phyloP scores from a whole-genome alignment of 768 basidiomycete genomes.

The Coprinellus micaceus region DNA sequence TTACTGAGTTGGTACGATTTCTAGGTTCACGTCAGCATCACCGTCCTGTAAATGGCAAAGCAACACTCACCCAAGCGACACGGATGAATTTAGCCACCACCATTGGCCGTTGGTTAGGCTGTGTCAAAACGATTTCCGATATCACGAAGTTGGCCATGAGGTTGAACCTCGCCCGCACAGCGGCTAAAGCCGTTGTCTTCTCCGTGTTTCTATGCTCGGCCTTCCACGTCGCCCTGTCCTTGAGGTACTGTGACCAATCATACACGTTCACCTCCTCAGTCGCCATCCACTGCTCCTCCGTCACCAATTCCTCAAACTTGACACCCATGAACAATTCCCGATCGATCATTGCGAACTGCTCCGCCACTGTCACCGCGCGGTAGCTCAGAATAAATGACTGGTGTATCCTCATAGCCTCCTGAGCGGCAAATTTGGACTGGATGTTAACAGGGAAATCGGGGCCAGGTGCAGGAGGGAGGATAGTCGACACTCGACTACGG shows the following conservation, averaged over 20 bases:
- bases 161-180: constrained; percentile 80
- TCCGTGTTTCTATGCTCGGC: constrained; percentile 52
- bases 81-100: constrained; percentile 80
- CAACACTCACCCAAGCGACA: constrained; percentile 69
- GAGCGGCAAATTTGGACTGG: constrained; percentile 32
- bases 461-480: constrained; percentile 18
- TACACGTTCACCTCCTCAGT: constrained; percentile 63
- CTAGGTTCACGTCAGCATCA: constrained; percentile 34
- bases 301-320: constrained; percentile 85
- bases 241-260: constrained; percentile 82
- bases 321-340: constrained; percentile 81
- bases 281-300: constrained; percentile 66
- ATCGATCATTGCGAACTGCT: constrained; percentile 86
- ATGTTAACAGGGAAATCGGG: constrained; percentile 20
- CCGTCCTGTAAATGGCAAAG: background rate
- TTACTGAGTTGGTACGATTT: constrained; percentile 78
- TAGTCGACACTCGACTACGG: constrained; percentile 48
- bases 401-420: constrained; percentile 43
- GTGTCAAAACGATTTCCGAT: constrained; percentile 78
- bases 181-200: constrained; percentile 69
- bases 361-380: constrained; percentile 59
- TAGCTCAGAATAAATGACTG: constrained; percentile 70
- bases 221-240: constrained; percentile 69
- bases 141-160: constrained; percentile 76
- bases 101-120: constrained; percentile 56